Base-by-base conservation (phyloP, 306 rosid genomes). In the Glycine soja region DNA sequence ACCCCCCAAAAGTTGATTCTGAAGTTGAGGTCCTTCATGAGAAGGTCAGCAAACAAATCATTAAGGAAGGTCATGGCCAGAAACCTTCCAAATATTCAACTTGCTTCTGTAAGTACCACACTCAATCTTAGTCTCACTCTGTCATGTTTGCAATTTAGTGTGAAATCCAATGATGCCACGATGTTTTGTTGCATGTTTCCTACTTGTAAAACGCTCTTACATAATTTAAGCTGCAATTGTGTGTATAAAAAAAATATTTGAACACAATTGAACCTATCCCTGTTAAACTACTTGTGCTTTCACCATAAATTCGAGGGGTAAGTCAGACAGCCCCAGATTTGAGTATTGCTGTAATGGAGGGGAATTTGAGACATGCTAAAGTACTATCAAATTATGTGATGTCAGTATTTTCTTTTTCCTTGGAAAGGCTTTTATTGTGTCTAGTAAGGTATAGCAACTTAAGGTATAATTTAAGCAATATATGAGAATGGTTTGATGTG, bases 61-160 rank as follows among this genome's bases (percentile, higher is more conserved):
- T 93, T 18, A 90, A 93, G 91, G 97, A 93, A 85, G 99, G 96
- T 40, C 92, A 89, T 85, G 99, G 95, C 57, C 88, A 84, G 74
- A 89, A 81, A 72, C 98, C 99, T 46, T 83, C 98, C 70, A 95
- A 93, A 79, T 95, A 93, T 85, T 89, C 98, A 62, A 95, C 99
- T 24, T 95, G 99, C 88, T 95, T 95, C 78, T 85, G 97, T 93
- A 85, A 88, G 98, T 90, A 64, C 65, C 11, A 4, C 65, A 24
- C 40, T 72, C 53, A 24, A 9, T 57, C 53, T 50, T 68, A 47
- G 43, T 63, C 15, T 64, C 11, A 59, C 68, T 9, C 11, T 69
- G 11, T 10, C 15, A 18, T 74, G 34, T 45, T 70, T 80, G 67
- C 32, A 48, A 12, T 50, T 24, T 42, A 58, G 66, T 70, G 75